Evolutionary conservation across 1,284 basidiomycete genomes (phyloP), one percentile per base, ranked within the genome.

Genomic region (Malassezia japonica): DNA sequence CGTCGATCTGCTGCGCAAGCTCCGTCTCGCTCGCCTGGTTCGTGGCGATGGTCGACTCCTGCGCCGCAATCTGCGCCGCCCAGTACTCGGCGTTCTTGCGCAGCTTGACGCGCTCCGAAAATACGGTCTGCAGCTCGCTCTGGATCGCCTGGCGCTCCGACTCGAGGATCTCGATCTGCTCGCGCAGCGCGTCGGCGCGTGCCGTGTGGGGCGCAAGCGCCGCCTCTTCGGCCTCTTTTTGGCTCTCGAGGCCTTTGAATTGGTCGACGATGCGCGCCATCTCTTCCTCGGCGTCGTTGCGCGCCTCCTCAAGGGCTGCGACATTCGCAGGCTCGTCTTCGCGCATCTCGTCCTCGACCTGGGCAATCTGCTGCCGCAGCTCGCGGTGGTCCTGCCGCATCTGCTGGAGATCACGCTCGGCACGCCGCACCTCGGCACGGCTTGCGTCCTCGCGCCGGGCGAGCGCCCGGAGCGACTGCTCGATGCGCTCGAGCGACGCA

Each of bases 261-360:
- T 57, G 54, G 29, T 57, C 51, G 27, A 61, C 24, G 31, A 62
- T 57, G 28, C 55, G 52, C 32, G 60, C 58, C 47, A 62, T 56
- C 23, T 65, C 55, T 6, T 50, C 53, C 31, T 61, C 55, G 13
- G 63, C 47, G 25, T 65, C 62, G 25, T 49, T 47, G 36, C 60
- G 80, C 77, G 47, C 64, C 21, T 77, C 78, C 56, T 85, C 79
- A 20, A 89, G 76, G 5, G 79, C 81, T 20, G 80, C 78, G 15
- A 89, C 78, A 61, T 81, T 82, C 13, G 80, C 80, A 1, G 87
- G 85, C 61, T 84, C 76, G 27, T 84, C 83, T 40, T 86, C 83
- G 50, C 83, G 83, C 18, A 81, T 78, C 60, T 85, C 83, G 21
- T 81, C 76, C 53, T 79, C 77, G 9, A 82, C 62, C 6, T 72